Percentiles rank a stretch among this genome's conserved stretches.
Evolutionary conservation across 1,284 basidiomycete species (phyloP).

Genomic region (Ustilago cynodontis): DNA sequence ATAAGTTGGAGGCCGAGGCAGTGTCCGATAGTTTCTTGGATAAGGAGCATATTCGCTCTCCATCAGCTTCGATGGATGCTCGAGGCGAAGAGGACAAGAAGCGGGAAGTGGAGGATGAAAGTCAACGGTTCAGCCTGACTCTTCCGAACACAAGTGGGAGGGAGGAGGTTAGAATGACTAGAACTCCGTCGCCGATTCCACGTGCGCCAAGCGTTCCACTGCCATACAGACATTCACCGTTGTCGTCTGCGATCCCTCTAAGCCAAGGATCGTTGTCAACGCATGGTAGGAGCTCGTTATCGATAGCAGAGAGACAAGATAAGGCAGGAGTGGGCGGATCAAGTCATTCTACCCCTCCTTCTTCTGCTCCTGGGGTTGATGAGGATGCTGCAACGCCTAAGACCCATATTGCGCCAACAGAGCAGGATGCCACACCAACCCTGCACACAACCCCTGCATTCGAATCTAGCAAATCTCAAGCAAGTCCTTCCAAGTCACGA

Average conservation of each 20-base stretch:
- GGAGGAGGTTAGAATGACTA: neutral
- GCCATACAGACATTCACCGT: conserved; percentile 32
- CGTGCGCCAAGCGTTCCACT: conserved; percentile 25
- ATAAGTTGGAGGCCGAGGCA: conserved; percentile 40
- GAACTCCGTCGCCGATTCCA: conserved; percentile 19
- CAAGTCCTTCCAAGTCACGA: neutral
- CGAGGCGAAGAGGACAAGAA: neutral
- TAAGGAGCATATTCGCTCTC: conserved; percentile 24
- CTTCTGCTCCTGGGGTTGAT: conserved; percentile 13
- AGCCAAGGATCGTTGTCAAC: conserved; percentile 19
- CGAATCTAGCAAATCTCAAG: neutral
- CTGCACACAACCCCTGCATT: neutral
- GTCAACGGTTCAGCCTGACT: conserved; percentile 1
- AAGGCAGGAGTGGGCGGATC: neutral
- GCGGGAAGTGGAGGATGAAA: neutral
- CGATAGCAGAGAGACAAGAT: neutral
- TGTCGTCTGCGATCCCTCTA: conserved; percentile 2
- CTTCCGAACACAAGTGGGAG: neutral
- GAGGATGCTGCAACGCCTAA: neutral
- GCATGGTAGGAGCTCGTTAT: conserved; percentile 13
- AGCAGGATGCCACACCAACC: neutral
- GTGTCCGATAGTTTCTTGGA: conserved; percentile 26
- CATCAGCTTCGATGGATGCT: neutral
- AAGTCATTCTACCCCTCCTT: conserved; percentile 14
- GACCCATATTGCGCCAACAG: neutral